Percentiles rank a stretch among this genome's conserved stretches.
phyloP scores from a whole-genome alignment of 495 filamentous ascomycete genomes.

The Neurospora cerealis region DNA sequence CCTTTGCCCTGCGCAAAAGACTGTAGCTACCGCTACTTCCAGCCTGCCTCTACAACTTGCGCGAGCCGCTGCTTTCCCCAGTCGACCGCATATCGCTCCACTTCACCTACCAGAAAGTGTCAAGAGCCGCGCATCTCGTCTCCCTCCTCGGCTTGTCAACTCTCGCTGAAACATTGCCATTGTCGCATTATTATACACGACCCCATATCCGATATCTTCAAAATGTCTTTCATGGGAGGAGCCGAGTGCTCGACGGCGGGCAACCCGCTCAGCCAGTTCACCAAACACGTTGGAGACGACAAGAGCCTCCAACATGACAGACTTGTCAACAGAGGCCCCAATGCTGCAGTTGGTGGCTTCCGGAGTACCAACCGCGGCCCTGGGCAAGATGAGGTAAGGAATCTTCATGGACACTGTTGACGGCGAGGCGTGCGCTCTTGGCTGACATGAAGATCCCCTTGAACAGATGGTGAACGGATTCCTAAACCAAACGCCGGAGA shows the following conservation, averaged over 20 bases:
- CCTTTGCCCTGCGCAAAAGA: neutral
- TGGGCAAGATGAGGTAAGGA: conserved; percentile 38
- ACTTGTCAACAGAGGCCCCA: conserved; percentile 60
- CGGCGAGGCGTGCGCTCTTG: neutral
- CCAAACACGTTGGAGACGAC: conserved; percentile 90
- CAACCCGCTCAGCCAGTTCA: conserved; percentile 93
- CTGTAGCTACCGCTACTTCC: neutral
- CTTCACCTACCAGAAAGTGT: neutral
- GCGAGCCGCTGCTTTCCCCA: neutral
- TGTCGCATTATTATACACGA: neutral
- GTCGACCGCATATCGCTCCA: neutral
- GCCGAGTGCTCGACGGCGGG: conserved; percentile 94
- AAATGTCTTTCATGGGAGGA: conserved; percentile 89
- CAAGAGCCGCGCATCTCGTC: neutral
- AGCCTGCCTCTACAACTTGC: neutral
- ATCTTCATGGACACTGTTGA: neutral
- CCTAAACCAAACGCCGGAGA: conserved; percentile 55
- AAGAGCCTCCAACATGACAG: conserved; percentile 88
- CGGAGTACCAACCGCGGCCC: conserved; percentile 28
- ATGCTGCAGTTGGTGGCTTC: conserved; percentile 30
- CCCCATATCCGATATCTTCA: neutral
- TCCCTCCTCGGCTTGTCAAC: neutral
- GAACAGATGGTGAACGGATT: conserved; percentile 86
- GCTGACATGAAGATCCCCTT: neutral
- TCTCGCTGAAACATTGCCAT: neutral